A percentile compares a stretch with the other conserved stretches of the same genome.
Evolutionary conservation across 1,284 basidiomycete genomes (phyloP).

Genomic region (Kwoniella shivajii): DNA sequence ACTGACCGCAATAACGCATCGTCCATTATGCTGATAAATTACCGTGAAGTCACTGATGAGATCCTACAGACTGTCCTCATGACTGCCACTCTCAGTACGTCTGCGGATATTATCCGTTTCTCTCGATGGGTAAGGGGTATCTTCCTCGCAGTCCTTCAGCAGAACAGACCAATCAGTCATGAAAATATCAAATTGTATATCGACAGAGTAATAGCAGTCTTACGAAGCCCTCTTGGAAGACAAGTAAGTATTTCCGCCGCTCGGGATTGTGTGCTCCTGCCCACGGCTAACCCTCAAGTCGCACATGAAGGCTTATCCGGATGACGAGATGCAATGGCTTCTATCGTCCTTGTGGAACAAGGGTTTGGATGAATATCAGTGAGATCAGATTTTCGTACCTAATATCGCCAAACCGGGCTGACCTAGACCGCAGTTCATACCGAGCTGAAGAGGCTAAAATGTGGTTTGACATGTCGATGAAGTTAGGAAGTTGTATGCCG

Average conservation of each 20-base stretch:
- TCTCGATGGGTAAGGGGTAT: slow-evolving; percentile 13
- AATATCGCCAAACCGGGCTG: no score
- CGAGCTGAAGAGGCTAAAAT: no score
- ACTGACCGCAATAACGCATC: background rate
- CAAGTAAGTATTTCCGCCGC: background rate
- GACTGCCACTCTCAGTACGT: background rate
- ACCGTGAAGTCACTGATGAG: background rate
- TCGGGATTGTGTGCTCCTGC: background rate
- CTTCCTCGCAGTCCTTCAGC: background rate
- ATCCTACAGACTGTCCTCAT: slow-evolving; percentile 1
- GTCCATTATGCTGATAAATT: background rate
- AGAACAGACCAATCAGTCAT: background rate
- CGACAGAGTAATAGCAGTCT: background rate
- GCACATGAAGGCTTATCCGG: slow-evolving; percentile 13
- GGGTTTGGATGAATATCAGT: slow-evolving; percentile 1
- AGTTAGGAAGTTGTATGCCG: no score
- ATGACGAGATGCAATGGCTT: slow-evolving; percentile 12
- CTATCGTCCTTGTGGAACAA: slow-evolving; percentile 10
- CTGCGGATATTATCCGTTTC: slow-evolving; percentile 7
- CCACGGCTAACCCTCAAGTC: no score
- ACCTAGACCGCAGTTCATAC: no score
- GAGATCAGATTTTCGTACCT: no score
- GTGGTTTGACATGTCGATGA: no score
- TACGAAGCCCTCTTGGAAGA: background rate
- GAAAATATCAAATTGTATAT: background rate